A percentile compares a stretch with the other conserved stretches of the same genome.
Conservation (phyloP, 1,284 basidiomycete genomes). For the Coriolopsis trogii region DNA sequence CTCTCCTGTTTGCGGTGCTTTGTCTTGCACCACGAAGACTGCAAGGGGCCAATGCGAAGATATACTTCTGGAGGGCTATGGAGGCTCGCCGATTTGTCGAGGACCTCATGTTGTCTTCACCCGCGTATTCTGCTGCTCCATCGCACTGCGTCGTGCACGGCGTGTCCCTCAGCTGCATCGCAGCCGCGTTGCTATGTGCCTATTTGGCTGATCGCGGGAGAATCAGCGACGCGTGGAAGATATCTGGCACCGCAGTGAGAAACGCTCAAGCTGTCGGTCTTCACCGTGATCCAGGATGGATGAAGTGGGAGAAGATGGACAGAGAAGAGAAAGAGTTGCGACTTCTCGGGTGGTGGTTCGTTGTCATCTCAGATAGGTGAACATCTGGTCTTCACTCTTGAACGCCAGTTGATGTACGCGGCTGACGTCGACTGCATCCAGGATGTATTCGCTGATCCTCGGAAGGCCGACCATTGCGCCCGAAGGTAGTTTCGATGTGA, state of each 20-base stretch:
- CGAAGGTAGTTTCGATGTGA: constrained; percentile 41
- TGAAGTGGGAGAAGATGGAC: constrained; percentile 51
- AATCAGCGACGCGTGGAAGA: constrained; percentile 57
- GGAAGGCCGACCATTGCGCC: constrained; percentile 41
- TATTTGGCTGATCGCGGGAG: constrained; percentile 50
- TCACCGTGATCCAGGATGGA: constrained; percentile 52
- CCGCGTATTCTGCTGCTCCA: constrained; percentile 39
- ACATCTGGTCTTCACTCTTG: background rate
- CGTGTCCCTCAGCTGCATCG: constrained; percentile 48
- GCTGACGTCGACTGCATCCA: background rate
- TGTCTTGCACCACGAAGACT: constrained; percentile 40
- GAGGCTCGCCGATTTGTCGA: constrained; percentile 50
- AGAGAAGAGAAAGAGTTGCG: constrained; percentile 48
- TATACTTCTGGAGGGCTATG: constrained; percentile 48
- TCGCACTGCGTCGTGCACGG: constrained; percentile 46
- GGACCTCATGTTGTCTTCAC: constrained; percentile 44
- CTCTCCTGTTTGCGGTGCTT: constrained; percentile 50
- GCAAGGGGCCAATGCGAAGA: constrained; percentile 32
- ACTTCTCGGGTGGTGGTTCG: constrained; percentile 51
- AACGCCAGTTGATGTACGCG: too few species aligned
- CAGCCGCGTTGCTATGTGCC: constrained; percentile 46
- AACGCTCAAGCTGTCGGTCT: constrained; percentile 53
- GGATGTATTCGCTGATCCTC: constrained; percentile 5
- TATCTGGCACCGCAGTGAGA: constrained; percentile 47
- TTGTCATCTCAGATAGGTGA: constrained; percentile 50